Base-by-base conservation (phyloP, 495 filamentous ascomycete genomes). In the Penicillium canariense region DNA sequence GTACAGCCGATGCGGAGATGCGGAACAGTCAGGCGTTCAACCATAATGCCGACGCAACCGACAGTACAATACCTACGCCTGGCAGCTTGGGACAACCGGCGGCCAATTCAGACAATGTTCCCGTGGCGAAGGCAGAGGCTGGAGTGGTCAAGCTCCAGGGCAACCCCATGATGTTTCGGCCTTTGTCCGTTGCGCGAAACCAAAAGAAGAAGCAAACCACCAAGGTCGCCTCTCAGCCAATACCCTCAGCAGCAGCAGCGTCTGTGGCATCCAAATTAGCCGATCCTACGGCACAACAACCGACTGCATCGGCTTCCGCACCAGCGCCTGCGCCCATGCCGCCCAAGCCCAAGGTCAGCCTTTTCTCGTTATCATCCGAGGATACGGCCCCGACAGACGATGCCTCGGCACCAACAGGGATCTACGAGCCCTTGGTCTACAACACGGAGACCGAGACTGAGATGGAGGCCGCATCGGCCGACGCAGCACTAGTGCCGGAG, bases 91-190 rank as follows among this genome's bases (percentile, higher is more conserved):
- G 43, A 48, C 52, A 44, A 39, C 30, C 42, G 32, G 15, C 22
- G 26, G 9, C 43, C 20, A 48, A 50, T 15, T 14, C 58, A 20
- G 48, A 55, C 27, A 27, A 31, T 20, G 9, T 46, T 25, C 32
- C 55, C 27, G 60, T 63, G 14, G 58, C 66, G 1, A 58, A 57
- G 23, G 49, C 58, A 1, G 51, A 59, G 11, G 77, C 73, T 6
- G 75, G 76, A 18, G 82, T 88, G 43, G 78, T 87, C 11, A 87
- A 90, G 63, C 59, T 87, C 14, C 81, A 86, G 32, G 89, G 87
- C 5, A 92, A 90, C 56, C 79, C 89, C 18, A 83, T 88, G 62
- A 91, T 90, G 83, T 96, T 97, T 70, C 90, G 87, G 66, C 91
- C 91, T 1, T 68, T 96, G 22, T 95, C 90, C 2, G 90, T 96